Conservation (phyloP, 345 rosid species). For the Bretschneidera sinensis region DNA sequence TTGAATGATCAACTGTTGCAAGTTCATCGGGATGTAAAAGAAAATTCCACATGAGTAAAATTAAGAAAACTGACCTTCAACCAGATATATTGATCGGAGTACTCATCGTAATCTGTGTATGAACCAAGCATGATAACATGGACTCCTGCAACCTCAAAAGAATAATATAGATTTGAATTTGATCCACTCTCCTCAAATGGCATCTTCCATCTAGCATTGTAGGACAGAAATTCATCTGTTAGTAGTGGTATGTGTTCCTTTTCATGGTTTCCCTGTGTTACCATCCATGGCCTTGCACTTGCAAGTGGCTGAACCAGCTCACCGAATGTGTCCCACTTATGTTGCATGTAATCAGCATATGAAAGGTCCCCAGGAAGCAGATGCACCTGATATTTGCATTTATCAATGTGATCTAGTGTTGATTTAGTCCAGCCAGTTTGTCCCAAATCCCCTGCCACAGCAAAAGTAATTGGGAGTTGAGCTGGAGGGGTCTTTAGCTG, state of each 20-base stretch:
- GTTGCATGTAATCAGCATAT: conserved; percentile 90
- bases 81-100: conserved; percentile 78
- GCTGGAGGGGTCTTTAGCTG: conserved; percentile 85
- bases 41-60: background rate
- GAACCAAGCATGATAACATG: conserved; percentile 92
- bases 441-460: conserved; percentile 94
- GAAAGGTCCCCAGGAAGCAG: conserved; percentile 94
- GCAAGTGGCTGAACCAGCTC: conserved; percentile 89
- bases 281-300: conserved; percentile 98
- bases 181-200: conserved; percentile 89
- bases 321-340: conserved; percentile 87
- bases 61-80: conserved; percentile 48
- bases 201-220: conserved; percentile 93
- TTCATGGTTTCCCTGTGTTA: conserved; percentile 93
- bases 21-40: background rate
- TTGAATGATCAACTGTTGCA: background rate
- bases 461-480: conserved; percentile 71
- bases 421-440: conserved; percentile 97
- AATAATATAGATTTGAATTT: conserved; percentile 81
- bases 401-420: conserved; percentile 74
- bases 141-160: conserved; percentile 83
- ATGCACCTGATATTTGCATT: conserved; percentile 70
- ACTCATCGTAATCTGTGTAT: conserved; percentile 56
- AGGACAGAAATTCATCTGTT: conserved; percentile 66
- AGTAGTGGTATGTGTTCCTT: conserved; percentile 63